phyloP scores from a whole-genome alignment of 2,329 filamentous ascomycete genomes.

The Fusarium sp. region DNA sequence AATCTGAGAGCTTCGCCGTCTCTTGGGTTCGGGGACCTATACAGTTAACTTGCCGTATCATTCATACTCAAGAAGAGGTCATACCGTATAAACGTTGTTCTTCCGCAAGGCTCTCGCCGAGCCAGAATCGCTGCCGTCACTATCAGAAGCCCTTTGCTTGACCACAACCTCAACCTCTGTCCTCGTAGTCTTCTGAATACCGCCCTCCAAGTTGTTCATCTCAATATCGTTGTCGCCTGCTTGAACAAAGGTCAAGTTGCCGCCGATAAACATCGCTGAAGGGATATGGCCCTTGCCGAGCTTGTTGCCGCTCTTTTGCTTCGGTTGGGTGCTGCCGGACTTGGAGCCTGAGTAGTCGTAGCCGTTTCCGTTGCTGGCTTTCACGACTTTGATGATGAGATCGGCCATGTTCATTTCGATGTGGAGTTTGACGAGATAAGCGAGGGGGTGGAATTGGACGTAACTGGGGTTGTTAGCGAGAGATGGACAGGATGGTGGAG shows the following conservation, averaged over 20 bases:
- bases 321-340: constrained; percentile 27
- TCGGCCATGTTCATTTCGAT: constrained; percentile 67
- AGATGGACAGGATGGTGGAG: rapidly evolving
- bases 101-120: constrained; percentile 40
- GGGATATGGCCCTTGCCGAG: constrained; percentile 18
- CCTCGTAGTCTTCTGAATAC: constrained; percentile 46
- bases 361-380: constrained; percentile 39
- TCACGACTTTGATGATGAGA: constrained; percentile 58
- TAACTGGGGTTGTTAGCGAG: constrained; percentile 40
- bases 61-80: background rate
- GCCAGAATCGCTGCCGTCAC: constrained; percentile 41
- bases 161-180: constrained; percentile 44
- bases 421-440: constrained; percentile 65
- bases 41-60: background rate
- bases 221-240: constrained; percentile 41
- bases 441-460: constrained; percentile 64
- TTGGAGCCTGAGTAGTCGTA: constrained; percentile 41
- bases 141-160: constrained; percentile 36
- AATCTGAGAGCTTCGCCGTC: background rate
- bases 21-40: background rate
- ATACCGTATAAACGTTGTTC: constrained; percentile 37
- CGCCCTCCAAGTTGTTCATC: constrained; percentile 17
- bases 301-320: constrained; percentile 29
- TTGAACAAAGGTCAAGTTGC: constrained; percentile 43
- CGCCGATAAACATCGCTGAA: constrained; percentile 39